Conservation (phyloP, 2,329 filamentous ascomycete genomes). For the Aspergillus candidus region DNA sequence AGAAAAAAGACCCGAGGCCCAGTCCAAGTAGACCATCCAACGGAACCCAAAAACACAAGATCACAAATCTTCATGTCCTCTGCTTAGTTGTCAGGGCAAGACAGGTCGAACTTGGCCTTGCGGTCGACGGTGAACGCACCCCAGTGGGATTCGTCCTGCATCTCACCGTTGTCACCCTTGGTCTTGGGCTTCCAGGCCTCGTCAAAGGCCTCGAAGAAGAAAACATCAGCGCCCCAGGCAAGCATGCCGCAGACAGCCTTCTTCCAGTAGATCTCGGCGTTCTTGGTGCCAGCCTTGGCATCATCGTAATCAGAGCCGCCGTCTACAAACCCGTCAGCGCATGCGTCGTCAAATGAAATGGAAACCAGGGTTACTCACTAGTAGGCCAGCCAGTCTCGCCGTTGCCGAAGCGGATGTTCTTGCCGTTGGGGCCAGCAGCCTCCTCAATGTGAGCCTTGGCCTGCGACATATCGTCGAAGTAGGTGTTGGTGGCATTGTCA, state of each 20-base stretch:
- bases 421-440: conserved; percentile 46
- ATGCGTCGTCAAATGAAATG: neutral
- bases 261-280: conserved; percentile 57
- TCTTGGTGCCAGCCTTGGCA: conserved; percentile 54
- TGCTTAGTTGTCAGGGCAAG: conserved; percentile 36
- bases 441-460: conserved; percentile 58
- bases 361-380: conserved; percentile 23
- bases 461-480: conserved; percentile 62
- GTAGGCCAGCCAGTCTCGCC: conserved; percentile 66
- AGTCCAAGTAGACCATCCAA: neutral
- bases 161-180: conserved; percentile 56
- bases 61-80: no score
- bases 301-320: conserved; percentile 57
- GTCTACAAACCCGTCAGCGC: conserved; percentile 14
- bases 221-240: conserved; percentile 61
- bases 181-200: conserved; percentile 64
- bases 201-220: conserved; percentile 69
- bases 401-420: conserved; percentile 60
- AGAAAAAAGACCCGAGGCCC: neutral
- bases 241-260: conserved; percentile 59
- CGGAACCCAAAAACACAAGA: neutral
- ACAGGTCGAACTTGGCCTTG: conserved; percentile 50
- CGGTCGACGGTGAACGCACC: conserved; percentile 59
- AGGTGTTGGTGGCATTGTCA: conserved; percentile 54
- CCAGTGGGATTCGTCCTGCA: conserved; percentile 62